Evolutionary conservation across 2,329 filamentous ascomycete species (phyloP).

Genomic region (Curvularia hawaiiensis): DNA sequence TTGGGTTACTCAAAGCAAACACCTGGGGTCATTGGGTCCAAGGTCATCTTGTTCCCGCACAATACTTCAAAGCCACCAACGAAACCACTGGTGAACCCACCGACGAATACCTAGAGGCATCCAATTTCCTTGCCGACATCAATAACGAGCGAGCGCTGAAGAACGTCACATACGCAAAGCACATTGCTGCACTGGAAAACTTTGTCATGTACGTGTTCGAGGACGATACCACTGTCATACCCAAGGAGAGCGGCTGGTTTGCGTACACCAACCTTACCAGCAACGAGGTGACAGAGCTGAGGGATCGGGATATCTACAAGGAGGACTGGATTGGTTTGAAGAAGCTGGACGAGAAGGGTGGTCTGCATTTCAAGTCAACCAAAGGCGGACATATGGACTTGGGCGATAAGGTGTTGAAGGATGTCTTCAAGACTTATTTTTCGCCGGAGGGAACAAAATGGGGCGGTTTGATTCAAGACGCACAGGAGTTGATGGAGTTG

Average conservation of each 20-base stretch:
- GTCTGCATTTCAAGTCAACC: constrained; percentile 73
- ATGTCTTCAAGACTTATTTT: constrained; percentile 71
- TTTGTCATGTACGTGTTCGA: constrained; percentile 91
- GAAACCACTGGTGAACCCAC: constrained; percentile 57
- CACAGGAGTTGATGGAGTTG: constrained; percentile 37
- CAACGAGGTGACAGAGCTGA: constrained; percentile 67
- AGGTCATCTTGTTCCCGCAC: constrained; percentile 81
- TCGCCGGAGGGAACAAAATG: constrained; percentile 48
- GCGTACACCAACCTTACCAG: constrained; percentile 72
- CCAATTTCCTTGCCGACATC: constrained; percentile 91
- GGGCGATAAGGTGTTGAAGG: constrained; percentile 66
- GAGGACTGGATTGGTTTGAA: constrained; percentile 94
- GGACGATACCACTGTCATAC: constrained; percentile 83
- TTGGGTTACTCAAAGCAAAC: constrained; percentile 77
- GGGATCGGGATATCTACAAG: constrained; percentile 74
- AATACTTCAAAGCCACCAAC: constrained; percentile 83
- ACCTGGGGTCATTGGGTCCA: constrained; percentile 84
- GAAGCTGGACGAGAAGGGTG: constrained; percentile 77
- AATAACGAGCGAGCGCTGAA: constrained; percentile 87
- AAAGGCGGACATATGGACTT: constrained; percentile 86
- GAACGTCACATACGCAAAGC: constrained; percentile 74
- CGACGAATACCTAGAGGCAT: constrained; percentile 74
- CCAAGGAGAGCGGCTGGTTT: constrained; percentile 92
- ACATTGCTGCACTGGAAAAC: constrained; percentile 71
- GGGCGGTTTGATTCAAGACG: constrained; percentile 12